Conservation (phyloP, 2,329 filamentous ascomycete species). For the Penicillium brevicompactum region DNA sequence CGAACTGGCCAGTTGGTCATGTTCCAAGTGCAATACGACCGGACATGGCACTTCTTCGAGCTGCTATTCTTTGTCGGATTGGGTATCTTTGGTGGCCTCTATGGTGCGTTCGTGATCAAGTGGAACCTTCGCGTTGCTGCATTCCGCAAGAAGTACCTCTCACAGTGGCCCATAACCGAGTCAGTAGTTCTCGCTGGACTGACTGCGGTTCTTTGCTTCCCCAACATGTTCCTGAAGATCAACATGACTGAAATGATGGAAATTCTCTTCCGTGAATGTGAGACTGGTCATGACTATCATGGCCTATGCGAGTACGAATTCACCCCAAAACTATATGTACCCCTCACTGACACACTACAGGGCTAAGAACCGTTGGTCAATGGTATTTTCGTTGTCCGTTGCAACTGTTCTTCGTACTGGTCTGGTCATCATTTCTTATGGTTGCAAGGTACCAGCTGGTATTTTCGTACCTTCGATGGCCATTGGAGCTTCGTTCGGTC, state of each 20-base stretch:
- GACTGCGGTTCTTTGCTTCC: slow-evolving; percentile 93
- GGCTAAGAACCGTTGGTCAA: slow-evolving; percentile 70
- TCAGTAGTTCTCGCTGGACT: slow-evolving; percentile 78
- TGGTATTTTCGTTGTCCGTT: slow-evolving; percentile 74
- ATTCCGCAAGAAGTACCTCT: slow-evolving; percentile 90
- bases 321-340: not conserved
- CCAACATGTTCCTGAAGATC: slow-evolving; percentile 90
- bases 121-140: slow-evolving; percentile 91
- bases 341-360: slow-evolving; percentile 31
- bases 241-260: slow-evolving; percentile 99
- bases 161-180: slow-evolving; percentile 81
- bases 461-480: slow-evolving; percentile 99
- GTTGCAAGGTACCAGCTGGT: slow-evolving; percentile 94
- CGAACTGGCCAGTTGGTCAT: slow-evolving; percentile 96
- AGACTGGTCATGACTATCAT: slow-evolving; percentile 83
- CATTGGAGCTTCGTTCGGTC: slow-evolving; percentile 88
- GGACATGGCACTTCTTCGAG: slow-evolving; percentile 98
- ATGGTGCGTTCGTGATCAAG: slow-evolving; percentile 96
- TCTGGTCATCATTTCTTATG: slow-evolving; percentile 93
- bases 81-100: slow-evolving; percentile 89
- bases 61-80: slow-evolving; percentile 88
- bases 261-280: slow-evolving; percentile 91
- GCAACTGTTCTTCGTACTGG: slow-evolving; percentile 81
- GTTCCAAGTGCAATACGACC: slow-evolving; percentile 96
- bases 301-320: slow-evolving; percentile 73